These are phyloP conservation scores for Talaromyces thailandensis DNA, from an alignment of 495 filamentous ascomycete species.

Conservation along the genomic window DNA sequence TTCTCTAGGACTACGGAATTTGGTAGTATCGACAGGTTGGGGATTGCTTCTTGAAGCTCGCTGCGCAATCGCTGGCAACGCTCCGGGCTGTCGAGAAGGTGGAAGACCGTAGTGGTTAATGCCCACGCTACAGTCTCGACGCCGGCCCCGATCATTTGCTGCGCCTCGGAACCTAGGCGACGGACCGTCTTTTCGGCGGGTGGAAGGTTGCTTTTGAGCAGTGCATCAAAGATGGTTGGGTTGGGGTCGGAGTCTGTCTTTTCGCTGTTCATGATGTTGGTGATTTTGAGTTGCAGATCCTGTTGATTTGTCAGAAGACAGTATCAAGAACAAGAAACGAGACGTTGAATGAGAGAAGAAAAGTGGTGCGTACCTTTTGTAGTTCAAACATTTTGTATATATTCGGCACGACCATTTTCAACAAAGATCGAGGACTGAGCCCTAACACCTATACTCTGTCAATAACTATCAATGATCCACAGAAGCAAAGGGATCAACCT, in stretches of 20 bases:
- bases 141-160: conserved; percentile 26
- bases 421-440: background rate
- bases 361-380: background rate
- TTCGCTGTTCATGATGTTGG: background rate
- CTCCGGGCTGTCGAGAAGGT: conserved; percentile 15
- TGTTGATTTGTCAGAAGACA: background rate
- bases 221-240: conserved; percentile 27
- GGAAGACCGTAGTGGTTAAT: conserved; percentile 11
- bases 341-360: background rate
- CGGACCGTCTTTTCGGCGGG: conserved; percentile 13
- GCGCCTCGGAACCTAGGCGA: conserved; percentile 28
- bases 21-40: conserved; percentile 9
- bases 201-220: conserved; percentile 21
- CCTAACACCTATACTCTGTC: background rate
- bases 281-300: background rate
- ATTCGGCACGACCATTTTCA: background rate
- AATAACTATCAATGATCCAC: background rate
- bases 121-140: conserved; percentile 23
- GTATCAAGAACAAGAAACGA: background rate
- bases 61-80: conserved; percentile 11
- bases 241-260: conserved; percentile 1
- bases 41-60: conserved; percentile 15
- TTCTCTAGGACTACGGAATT: conserved; percentile 17
- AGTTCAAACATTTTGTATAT: background rate
- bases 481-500: background rate